Percentiles rank a stretch among this genome's conserved stretches.
These are phyloP conservation scores for Begonia peltatifolia DNA, from an alignment of 306 rosid genomes.

Conservation along the genomic window DNA sequence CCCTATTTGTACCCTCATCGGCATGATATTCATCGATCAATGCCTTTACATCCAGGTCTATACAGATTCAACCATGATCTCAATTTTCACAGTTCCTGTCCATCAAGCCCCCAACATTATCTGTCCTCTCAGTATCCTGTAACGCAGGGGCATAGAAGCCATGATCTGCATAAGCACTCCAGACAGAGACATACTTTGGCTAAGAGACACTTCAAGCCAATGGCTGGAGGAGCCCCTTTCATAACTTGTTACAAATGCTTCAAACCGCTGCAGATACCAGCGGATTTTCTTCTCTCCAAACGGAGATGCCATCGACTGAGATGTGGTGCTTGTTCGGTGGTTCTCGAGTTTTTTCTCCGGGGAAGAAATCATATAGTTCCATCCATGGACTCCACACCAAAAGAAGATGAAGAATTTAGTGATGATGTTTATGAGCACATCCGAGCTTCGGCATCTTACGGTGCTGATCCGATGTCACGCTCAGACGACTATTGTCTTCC, in stretches of 20 bases:
- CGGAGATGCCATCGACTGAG: constrained; percentile 39
- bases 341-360: constrained; percentile 57
- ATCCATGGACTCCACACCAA: constrained; percentile 27
- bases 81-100: constrained; percentile 24
- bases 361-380: constrained; percentile 43
- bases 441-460: too few species aligned
- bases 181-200: constrained; percentile 31
- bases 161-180: constrained; percentile 22
- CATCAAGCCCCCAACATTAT: constrained; percentile 36
- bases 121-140: constrained; percentile 19
- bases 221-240: constrained; percentile 87
- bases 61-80: constrained; percentile 16
- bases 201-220: constrained; percentile 55
- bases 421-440: constrained; percentile 6
- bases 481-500: constrained; percentile 42
- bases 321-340: constrained; percentile 75
- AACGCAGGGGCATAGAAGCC: constrained; percentile 17
- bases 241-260: constrained; percentile 60
- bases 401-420: constrained; percentile 19
- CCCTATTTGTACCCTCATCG: constrained; percentile 26
- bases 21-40: constrained; percentile 33
- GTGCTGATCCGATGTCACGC: constrained; percentile 29
- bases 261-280: constrained; percentile 55
- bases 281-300: constrained; percentile 55
- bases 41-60: constrained; percentile 31